Evolutionary conservation across 192 early-diverging fungal genomes (phyloP).

Genomic region (Pilobolus umbonatus): DNA sequence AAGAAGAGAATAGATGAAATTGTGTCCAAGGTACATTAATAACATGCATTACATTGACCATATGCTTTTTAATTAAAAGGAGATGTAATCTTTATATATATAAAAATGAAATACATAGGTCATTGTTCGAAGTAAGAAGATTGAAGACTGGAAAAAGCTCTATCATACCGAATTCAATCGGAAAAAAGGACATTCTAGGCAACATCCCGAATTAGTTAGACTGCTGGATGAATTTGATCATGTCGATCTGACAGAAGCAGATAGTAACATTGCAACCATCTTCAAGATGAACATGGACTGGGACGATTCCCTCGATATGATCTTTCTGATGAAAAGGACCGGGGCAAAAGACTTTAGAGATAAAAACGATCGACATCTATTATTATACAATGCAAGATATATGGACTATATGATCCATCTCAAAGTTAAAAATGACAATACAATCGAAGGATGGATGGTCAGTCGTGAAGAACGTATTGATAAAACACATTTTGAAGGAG

Average conservation of each 20-base stretch:
- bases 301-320: constrained; percentile 14
- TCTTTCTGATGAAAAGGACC: constrained; percentile 3
- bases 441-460: constrained; percentile 18
- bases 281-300: constrained; percentile 11
- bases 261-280: constrained; percentile 15
- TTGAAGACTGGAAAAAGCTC: constrained; percentile 20
- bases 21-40: constrained; percentile 13
- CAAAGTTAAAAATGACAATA: background rate
- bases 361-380: constrained; percentile 13
- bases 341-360: constrained; percentile 11
- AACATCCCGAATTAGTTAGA: constrained; percentile 7
- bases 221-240: constrained; percentile 20
- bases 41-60: background rate
- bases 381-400: constrained; percentile 25
- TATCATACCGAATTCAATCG: constrained; percentile 7
- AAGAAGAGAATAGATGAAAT: constrained; percentile 15
- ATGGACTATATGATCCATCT: constrained; percentile 32
- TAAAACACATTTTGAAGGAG: background rate
- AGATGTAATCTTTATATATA: background rate
- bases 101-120: constrained; percentile 16
- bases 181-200: background rate
- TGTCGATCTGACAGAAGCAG: constrained; percentile 8
- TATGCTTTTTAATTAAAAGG: background rate
- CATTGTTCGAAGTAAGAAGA: constrained; percentile 7
- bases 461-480: constrained; percentile 15